Evolutionary conservation across 768 basidiomycete genomes (phyloP).

Genomic region (Hydnomerulius pinastri): DNA sequence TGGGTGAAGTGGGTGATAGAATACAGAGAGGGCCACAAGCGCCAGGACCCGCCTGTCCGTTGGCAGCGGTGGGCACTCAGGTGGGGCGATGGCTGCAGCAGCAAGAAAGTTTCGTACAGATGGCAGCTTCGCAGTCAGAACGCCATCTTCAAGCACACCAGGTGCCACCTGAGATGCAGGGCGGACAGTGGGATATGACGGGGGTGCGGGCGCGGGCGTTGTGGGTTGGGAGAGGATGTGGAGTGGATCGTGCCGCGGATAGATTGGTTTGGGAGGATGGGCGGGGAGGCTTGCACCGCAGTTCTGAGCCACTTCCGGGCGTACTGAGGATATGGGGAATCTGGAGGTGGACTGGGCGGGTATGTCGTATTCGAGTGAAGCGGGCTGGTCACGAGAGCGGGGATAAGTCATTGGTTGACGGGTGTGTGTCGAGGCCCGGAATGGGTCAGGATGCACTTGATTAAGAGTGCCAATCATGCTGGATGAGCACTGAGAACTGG

Average conservation of each 20-base stretch:
- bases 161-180: constrained; percentile 33
- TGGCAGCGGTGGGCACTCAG: constrained; percentile 42
- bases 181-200: constrained; percentile 19
- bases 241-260: constrained; percentile 36
- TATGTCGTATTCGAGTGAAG: constrained; percentile 25
- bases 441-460: not conserved
- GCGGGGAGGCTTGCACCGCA: constrained; percentile 21
- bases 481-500: constrained; percentile 15
- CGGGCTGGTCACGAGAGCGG: constrained; percentile 10
- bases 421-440: constrained; percentile 19
- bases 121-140: constrained; percentile 50
- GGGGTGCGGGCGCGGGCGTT: constrained; percentile 18
- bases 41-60: constrained; percentile 47
- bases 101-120: constrained; percentile 51
- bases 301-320: constrained; percentile 29
- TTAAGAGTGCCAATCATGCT: constrained; percentile 16
- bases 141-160: constrained; percentile 38
- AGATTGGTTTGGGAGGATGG: constrained; percentile 25
- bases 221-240: constrained; percentile 25
- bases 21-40: constrained; percentile 62
- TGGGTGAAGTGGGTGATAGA: constrained; percentile 53
- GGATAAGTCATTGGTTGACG: constrained; percentile 15
- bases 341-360: constrained; percentile 22
- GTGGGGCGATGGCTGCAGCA: constrained; percentile 38
- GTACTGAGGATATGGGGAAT: constrained; percentile 42